These are phyloP conservation scores for Neodidymelliopsis sp. DNA, from an alignment of 2,329 filamentous ascomycete species.

Conservation along the genomic window DNA sequence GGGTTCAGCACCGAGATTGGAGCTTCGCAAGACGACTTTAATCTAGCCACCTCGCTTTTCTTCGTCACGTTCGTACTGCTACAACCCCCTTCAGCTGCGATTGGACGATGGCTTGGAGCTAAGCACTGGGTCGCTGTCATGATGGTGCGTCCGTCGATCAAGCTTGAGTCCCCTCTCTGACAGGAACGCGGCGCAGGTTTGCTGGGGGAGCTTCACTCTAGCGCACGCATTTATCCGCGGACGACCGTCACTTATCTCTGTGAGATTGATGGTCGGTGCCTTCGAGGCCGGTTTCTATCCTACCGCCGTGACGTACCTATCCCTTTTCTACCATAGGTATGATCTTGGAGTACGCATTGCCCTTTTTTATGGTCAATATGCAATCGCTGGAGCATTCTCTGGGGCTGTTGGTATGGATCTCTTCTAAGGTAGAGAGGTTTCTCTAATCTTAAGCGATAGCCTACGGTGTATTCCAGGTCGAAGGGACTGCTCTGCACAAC, in stretches of 20 bases:
- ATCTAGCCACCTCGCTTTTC: conserved; percentile 35
- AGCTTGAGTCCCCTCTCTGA: background rate
- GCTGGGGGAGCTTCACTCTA: conserved; percentile 34
- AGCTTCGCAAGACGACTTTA: conserved; percentile 32
- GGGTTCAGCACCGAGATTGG: conserved; percentile 33
- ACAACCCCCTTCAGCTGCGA: conserved; percentile 29
- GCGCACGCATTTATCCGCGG: conserved; percentile 33
- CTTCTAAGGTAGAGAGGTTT: background rate
- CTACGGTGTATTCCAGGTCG: conserved; percentile 58
- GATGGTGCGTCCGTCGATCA: conserved; percentile 20
- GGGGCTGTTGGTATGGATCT: conserved; percentile 44
- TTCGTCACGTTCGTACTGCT: conserved; percentile 35
- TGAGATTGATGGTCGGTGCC: conserved; percentile 47
- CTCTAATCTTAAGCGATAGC: conserved; percentile 18
- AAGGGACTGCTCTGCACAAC: conserved; percentile 52
- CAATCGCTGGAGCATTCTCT: conserved; percentile 53
- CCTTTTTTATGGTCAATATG: conserved; percentile 54
- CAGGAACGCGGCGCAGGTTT: conserved; percentile 20
- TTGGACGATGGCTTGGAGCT: conserved; percentile 31
- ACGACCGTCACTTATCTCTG: conserved; percentile 25
- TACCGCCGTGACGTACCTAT: conserved; percentile 61
- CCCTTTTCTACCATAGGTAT: conserved; percentile 56
- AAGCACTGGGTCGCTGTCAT: conserved; percentile 30
- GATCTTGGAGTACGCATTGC: conserved; percentile 55
- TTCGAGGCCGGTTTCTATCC: conserved; percentile 65